These are phyloP conservation scores for Leccinellum rugosiceps DNA, from an alignment of 768 basidiomycete genomes.

Conservation along the genomic window DNA sequence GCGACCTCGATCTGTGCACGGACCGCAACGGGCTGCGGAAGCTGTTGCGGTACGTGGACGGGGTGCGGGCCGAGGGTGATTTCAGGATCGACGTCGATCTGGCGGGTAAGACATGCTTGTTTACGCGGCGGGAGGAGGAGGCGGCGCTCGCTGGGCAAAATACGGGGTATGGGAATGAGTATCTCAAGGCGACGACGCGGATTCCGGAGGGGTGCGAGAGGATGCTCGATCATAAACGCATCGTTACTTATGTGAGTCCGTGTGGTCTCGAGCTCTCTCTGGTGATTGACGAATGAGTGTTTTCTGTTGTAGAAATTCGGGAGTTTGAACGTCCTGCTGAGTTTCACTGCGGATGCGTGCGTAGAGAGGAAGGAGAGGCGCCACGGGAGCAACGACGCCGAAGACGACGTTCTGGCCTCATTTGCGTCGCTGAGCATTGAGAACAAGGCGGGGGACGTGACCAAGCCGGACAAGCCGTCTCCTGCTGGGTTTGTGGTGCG, in stretches of 20 bases:
- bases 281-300: background rate
- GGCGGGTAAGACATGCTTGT: conserved; percentile 55
- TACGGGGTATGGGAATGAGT: conserved; percentile 56
- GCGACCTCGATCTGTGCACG: conserved; percentile 47
- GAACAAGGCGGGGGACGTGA: background rate
- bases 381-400: conserved; percentile 6
- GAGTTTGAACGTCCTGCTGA: conserved; percentile 55
- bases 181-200: conserved; percentile 55
- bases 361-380: conserved; percentile 9
- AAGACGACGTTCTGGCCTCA: conserved; percentile 26
- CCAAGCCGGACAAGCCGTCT: background rate
- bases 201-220: conserved; percentile 46
- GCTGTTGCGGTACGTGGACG: conserved; percentile 50
- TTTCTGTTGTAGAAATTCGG: conserved; percentile 45
- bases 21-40: conserved; percentile 68
- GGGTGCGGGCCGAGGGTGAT: conserved; percentile 25
- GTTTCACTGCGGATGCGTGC: conserved; percentile 53
- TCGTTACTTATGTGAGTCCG: conserved; percentile 56
- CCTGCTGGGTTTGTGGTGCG: conserved; percentile 17
- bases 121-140: conserved; percentile 54
- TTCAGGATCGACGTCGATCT: conserved; percentile 74
- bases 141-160: conserved; percentile 16
- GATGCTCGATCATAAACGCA: conserved; percentile 57
- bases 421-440: conserved; percentile 25
- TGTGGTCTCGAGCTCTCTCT: background rate